Conservation (phyloP, 1,139 yeast species). For the Zygosaccharomyces pseudobailii region DNA sequence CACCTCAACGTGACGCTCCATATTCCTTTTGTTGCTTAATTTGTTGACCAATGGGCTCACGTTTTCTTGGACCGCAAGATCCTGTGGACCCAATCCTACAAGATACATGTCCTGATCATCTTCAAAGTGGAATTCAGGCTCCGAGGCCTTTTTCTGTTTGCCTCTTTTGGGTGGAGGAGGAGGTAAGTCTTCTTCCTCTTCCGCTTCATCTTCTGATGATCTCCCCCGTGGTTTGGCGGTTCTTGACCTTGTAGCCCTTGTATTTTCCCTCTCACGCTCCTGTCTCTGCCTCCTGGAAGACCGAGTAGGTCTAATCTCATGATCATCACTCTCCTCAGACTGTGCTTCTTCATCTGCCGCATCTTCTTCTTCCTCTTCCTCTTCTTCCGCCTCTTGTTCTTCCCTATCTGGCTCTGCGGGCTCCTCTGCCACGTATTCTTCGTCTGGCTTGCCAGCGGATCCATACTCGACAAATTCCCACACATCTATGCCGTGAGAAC, state of each 20-base stretch:
- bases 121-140: constrained; percentile 25
- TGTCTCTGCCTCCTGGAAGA: constrained; percentile 13
- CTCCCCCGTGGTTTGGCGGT: constrained; percentile 9
- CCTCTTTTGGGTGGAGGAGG: constrained; percentile 7
- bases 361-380: constrained; percentile 7
- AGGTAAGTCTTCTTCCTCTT: constrained; percentile 6
- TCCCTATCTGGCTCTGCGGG: constrained; percentile 16
- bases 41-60: constrained; percentile 25
- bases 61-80: constrained; percentile 18
- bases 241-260: constrained; percentile 19
- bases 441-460: constrained; percentile 25
- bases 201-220: constrained; percentile 8
- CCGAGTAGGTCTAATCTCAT: constrained; percentile 10
- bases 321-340: constrained; percentile 1
- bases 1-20: constrained; percentile 27
- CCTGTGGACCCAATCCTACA: constrained; percentile 34
- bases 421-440: constrained; percentile 22
- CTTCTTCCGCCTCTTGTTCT: constrained; percentile 6
- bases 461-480: constrained; percentile 35
- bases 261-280: constrained; percentile 7
- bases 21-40: constrained; percentile 26
- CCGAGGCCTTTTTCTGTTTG: constrained; percentile 9
- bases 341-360: not conserved
- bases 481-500: constrained; percentile 27
- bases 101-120: constrained; percentile 33